Evolutionary conservation across 2,329 filamentous ascomycete genomes (phyloP).

Genomic region (Neodidymelliopsis sp.): DNA sequence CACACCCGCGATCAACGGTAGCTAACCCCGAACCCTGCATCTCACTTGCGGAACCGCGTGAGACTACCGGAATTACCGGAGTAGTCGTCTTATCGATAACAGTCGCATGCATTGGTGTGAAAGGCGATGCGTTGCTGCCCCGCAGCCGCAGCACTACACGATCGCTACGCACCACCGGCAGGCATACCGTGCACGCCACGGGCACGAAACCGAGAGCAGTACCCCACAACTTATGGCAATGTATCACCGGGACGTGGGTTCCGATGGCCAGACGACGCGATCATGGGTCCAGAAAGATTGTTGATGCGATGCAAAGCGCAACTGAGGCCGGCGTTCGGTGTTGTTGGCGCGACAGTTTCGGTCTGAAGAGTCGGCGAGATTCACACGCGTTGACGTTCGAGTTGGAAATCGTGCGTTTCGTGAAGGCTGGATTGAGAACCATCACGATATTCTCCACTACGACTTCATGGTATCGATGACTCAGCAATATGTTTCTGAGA

Average conservation of each 20-base stretch:
- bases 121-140: slow-evolving; percentile 11
- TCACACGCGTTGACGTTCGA: neutral
- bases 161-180: slow-evolving; percentile 8
- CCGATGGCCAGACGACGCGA: neutral
- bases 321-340: slow-evolving; percentile 4
- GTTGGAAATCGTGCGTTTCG: neutral
- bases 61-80: slow-evolving; percentile 11
- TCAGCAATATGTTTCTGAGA: slow-evolving; percentile 16
- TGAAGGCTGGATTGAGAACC: neutral
- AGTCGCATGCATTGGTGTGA: slow-evolving; percentile 8
- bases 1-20: neutral
- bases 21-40: slow-evolving; percentile 4
- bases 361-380: neutral
- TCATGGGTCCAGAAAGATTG: neutral
- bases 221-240: neutral
- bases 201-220: slow-evolving; percentile 9
- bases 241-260: neutral
- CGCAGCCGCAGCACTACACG: slow-evolving; percentile 9
- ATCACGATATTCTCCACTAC: slow-evolving; percentile 3
- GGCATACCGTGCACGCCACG: slow-evolving; percentile 13
- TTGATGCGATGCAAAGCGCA: slow-evolving; percentile 5
- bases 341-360: neutral
- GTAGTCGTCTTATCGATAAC: slow-evolving; percentile 16
- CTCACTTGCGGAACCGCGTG: neutral
- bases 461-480: slow-evolving; percentile 16